These are phyloP conservation scores for Pichia sp. DNA, from an alignment of 1,139 yeast species.

Conservation along the genomic window DNA sequence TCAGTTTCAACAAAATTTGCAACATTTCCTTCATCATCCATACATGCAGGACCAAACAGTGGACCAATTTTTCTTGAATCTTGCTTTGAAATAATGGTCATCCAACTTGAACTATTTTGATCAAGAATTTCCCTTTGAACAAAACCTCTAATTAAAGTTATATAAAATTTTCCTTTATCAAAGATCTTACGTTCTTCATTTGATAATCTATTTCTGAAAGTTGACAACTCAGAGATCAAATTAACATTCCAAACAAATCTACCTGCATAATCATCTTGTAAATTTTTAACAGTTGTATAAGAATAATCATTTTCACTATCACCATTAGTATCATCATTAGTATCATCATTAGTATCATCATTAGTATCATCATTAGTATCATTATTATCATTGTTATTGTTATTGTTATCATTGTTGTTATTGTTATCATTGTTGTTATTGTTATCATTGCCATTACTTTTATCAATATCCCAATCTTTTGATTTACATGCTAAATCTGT, in stretches of 20 bases:
- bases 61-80: slow-evolving; percentile 56
- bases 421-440: background rate
- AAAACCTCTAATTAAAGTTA: slow-evolving; percentile 60
- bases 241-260: slow-evolving; percentile 62
- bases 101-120: slow-evolving; percentile 24
- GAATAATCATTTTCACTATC: background rate
- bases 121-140: slow-evolving; percentile 46
- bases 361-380: too few species aligned
- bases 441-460: too few species aligned
- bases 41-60: slow-evolving; percentile 61
- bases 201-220: slow-evolving; percentile 52
- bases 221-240: slow-evolving; percentile 51
- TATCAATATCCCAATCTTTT: slow-evolving; percentile 43
- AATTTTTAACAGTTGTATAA: slow-evolving; percentile 16
- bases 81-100: slow-evolving; percentile 63
- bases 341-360: background rate
- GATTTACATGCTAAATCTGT: slow-evolving; percentile 59
- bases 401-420: too few species aligned
- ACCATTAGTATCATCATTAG: too few species aligned
- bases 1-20: slow-evolving; percentile 66
- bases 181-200: slow-evolving; percentile 42
- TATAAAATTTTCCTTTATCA: slow-evolving; percentile 52
- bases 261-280: slow-evolving; percentile 39
- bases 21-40: slow-evolving; percentile 66
- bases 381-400: too few species aligned